A percentile compares a stretch with the other conserved stretches of the same genome.
Conservation (phyloP, 1,284 basidiomycete species). For the Ustanciosporium gigantosporum region DNA sequence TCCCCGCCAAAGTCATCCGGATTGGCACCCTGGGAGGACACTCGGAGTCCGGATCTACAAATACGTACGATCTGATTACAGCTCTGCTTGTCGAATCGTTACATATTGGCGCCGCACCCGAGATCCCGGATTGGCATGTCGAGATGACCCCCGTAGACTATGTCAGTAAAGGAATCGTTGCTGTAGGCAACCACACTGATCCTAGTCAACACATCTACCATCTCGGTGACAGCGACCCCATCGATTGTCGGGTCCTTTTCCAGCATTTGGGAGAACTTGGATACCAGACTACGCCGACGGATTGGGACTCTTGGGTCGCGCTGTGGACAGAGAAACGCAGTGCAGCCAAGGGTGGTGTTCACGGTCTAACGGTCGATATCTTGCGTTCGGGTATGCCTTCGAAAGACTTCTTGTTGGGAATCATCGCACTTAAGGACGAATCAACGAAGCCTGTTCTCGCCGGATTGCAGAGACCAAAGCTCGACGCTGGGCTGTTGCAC, state of each 20-base stretch:
- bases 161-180: constrained; percentile 55
- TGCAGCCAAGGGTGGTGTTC: constrained; percentile 29
- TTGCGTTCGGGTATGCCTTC: constrained; percentile 55
- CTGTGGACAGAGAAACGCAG: constrained; percentile 53
- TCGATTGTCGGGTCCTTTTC: constrained; percentile 47
- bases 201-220: constrained; percentile 53
- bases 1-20: constrained; percentile 58
- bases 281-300: constrained; percentile 44
- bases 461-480: constrained; percentile 41
- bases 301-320: constrained; percentile 56
- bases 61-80: constrained; percentile 57
- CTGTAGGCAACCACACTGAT: constrained; percentile 45
- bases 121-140: constrained; percentile 50
- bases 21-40: constrained; percentile 60
- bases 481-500: constrained; percentile 49
- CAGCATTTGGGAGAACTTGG: constrained; percentile 50
- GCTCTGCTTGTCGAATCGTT: constrained; percentile 59
- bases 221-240: constrained; percentile 52
- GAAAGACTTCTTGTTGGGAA: constrained; percentile 43
- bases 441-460: constrained; percentile 42
- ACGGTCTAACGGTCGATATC: constrained; percentile 54
- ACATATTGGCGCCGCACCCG: constrained; percentile 53
- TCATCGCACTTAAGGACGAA: constrained; percentile 54
- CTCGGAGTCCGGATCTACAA: constrained; percentile 55
- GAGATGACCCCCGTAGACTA: constrained; percentile 60